A percentile compares a stretch with the other conserved stretches of the same genome.
Evolutionary conservation across 345 rosid genomes (phyloP).

Genomic region (Arabis alpina): DNA sequence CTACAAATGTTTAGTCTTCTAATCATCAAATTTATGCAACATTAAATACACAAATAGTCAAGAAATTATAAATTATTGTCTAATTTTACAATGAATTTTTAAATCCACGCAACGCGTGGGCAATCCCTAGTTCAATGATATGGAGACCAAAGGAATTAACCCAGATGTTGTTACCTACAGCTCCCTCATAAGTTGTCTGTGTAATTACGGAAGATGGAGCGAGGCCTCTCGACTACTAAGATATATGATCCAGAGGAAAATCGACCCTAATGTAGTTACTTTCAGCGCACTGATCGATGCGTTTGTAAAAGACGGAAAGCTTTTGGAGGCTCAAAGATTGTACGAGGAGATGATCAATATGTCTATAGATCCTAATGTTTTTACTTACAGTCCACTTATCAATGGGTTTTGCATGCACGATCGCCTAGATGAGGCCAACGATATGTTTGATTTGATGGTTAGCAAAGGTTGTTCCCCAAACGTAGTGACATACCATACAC

Average conservation of each 20-base stretch:
- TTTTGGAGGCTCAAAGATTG: not conserved
- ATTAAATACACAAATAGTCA: too few species aligned
- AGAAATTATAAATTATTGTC: too few species aligned
- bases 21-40: too few species aligned
- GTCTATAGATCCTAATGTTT: not conserved
- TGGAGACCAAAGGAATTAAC: not conserved
- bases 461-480: too few species aligned
- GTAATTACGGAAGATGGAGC: conserved; percentile 3
- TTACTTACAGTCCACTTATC: not conserved
- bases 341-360: not conserved
- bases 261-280: not conserved
- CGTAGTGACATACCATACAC: too few species aligned
- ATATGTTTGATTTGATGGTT: not conserved
- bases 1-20: too few species aligned
- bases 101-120: too few species aligned
- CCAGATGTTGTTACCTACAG: not conserved
- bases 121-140: too few species aligned
- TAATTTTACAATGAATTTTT: too few species aligned
- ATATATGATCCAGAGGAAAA: not conserved
- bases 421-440: not conserved
- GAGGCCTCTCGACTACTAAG: not conserved
- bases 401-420: not conserved
- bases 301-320: conserved; percentile 2
- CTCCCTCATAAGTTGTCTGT: conserved; percentile 25
- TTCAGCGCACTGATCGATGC: conserved; percentile 3